These are phyloP conservation scores for Clausena lansium DNA, from an alignment of 345 rosid genomes.

Conservation along the genomic window DNA sequence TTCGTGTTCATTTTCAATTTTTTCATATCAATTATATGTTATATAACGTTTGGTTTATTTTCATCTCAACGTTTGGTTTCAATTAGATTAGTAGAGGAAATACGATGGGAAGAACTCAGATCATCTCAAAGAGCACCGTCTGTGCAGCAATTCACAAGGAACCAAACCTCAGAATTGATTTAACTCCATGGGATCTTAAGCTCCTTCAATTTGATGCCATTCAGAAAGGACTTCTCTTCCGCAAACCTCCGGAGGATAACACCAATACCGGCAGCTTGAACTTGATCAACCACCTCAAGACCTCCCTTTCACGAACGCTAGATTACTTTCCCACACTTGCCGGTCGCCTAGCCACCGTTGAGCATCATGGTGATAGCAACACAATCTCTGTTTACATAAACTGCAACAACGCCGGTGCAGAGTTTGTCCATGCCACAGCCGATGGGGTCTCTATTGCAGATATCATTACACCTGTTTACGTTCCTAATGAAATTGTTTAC, in stretches of 20 bases:
- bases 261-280: not conserved
- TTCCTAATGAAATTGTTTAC: slow-evolving; percentile 17
- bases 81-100: not conserved
- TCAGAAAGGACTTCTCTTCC: not conserved
- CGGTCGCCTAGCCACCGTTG: slow-evolving; percentile 34
- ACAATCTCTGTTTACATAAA: slow-evolving; percentile 36
- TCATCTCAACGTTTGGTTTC: no score
- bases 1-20: no score
- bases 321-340: slow-evolving; percentile 35
- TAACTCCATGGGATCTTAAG: not conserved
- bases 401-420: slow-evolving; percentile 39
- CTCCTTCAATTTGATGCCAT: not conserved
- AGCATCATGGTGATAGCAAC: slow-evolving; percentile 1
- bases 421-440: slow-evolving; percentile 39
- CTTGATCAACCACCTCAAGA: not conserved
- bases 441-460: slow-evolving; percentile 26
- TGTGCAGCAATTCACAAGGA: not conserved
- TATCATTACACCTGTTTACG: slow-evolving; percentile 15
- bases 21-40: no score
- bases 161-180: not conserved
- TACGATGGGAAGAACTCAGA: not conserved
- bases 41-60: no score
- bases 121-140: not conserved
- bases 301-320: slow-evolving; percentile 18
- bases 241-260: not conserved